phyloP scores from a whole-genome alignment of 805 yeast species.

The Cyberlindnera americana region DNA sequence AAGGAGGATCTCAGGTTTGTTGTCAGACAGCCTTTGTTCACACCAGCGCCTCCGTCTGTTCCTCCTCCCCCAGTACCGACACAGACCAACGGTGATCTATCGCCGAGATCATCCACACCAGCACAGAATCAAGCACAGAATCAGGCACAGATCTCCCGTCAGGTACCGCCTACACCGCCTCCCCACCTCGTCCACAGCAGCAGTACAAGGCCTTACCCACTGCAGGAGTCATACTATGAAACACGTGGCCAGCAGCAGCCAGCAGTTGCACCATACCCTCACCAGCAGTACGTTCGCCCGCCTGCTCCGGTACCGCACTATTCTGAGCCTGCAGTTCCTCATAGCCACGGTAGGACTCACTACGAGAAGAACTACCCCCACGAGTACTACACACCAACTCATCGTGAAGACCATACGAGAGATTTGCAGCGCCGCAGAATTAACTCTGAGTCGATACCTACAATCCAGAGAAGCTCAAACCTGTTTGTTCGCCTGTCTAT shows the following conservation, averaged over 20 bases:
- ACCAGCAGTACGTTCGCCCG: conserved; percentile 7
- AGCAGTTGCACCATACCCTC: conserved; percentile 5
- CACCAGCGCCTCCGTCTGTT: conserved; percentile 30
- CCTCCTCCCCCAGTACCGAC: conserved; percentile 23
- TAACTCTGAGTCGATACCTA: conserved; percentile 29
- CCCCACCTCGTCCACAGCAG: conserved; percentile 1
- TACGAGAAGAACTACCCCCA: too few species aligned
- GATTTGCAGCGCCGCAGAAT: conserved; percentile 16
- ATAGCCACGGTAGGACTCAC: too few species aligned
- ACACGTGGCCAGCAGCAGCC: conserved; percentile 8
- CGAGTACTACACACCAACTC: too few species aligned
- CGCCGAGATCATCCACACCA: conserved; percentile 1
- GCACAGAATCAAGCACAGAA: too few species aligned
- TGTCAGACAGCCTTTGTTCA: conserved; percentile 26
- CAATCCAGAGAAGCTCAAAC: conserved; percentile 35
- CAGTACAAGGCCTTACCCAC: conserved; percentile 12
- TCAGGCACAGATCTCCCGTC: too few species aligned
- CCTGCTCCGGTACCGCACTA: conserved; percentile 2
- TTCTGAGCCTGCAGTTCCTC: background rate
- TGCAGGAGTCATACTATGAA: conserved; percentile 12
- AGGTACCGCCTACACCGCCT: conserved; percentile 13
- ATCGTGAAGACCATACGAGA: conserved; percentile 1
- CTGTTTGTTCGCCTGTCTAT: conserved; percentile 43
- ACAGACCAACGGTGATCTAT: background rate
- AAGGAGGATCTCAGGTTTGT: conserved; percentile 20